Base-by-base conservation (phyloP, 768 basidiomycete genomes). In the Tylopilus vinaceipallidus region DNA sequence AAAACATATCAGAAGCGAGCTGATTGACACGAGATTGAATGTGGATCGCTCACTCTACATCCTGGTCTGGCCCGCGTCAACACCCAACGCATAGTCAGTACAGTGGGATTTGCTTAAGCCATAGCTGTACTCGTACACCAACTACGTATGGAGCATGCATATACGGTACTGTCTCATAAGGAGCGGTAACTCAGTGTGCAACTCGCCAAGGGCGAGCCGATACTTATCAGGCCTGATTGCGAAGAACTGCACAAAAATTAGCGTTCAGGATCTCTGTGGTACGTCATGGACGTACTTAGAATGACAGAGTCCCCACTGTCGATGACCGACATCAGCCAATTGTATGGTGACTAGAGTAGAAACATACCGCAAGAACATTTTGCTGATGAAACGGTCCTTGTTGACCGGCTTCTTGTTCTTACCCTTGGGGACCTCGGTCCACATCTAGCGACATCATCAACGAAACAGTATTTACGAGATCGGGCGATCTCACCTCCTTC, bases 341-440 rank as follows among this genome's bases (percentile, higher is more conserved):
- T 26, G 52, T 33, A 34, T 19, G 32, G 50, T 32, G 34, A 39
- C 39, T 38, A 36, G 48, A 24, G 29, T 38, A 20, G 42, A 20
- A 32, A 69, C 83, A 44, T 61, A 88, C 90, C 92, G 81, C 54
- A 98, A 73, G 72, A 95, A 98, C 93, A 99, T 95, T 75, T 98
- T 99, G 69, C 93, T 95, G 69, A 99, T 95, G 75, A 98, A 99
- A 41, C 97, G 82, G 72, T 98, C 97, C 73, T 98, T 98, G 77
- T 98, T 98, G 49, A 98, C 86, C 7, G 97, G 91, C 66, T 98
- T 98, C 76, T 97, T 98, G 66, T 93, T 93, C 75, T 98, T 98
- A 34, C 93, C 94, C 71, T 98, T 98, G 17, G 97, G 97, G 40
- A 86, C 70, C 69, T 99, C 97, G 19, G 95, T 98, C 97, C 97